Base-by-base conservation (phyloP, 371 early-diverging fungal species). In the Apophysomyces elegans region DNA sequence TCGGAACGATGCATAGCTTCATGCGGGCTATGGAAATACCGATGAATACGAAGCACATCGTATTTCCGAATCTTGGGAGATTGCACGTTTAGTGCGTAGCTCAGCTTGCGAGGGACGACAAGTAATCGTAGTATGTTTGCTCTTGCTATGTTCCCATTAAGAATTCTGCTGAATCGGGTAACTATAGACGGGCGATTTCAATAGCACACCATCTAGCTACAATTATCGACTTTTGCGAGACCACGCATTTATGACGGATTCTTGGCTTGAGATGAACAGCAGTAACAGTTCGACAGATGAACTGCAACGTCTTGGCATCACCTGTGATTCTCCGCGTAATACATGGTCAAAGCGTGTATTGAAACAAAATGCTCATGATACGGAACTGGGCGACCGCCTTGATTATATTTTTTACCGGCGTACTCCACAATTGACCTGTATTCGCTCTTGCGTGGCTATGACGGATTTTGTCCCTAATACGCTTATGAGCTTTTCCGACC, bases 51-150 rank as follows among this genome's bases (percentile, higher is more conserved):
- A 81, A 36, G 85, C 79, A 0, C 84, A 81, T 63, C 76, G 87
- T n/a, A 66, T 86, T 13, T 73, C 85, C 6, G 84, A 89, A 64
- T 84, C 80, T 5, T 89, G 88, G 89, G 88, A 89, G 54, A 67
- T 86, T 41, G 76, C 84, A 0, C 65, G 70, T 7, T 50, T 79
- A 35, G 37, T 89, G 18, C 79, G 82, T 46, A 47, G 64, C 8
- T 79, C 88, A 1, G 72, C 73, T 2, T 74, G 79, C 13, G 79
- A 83, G 47, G 84, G 86, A 1, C 68, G 83, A 63, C 85, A 84
- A 65, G 80, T 87, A 47, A 78, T 89, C 61, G 75, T 80, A 54
- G 89, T 87, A 79, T 71, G 74, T 63, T 36, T 13, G 32, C 32
- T 26, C 2, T 26, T 13, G 8, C 41, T 26, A 9, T 57, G 7